A percentile compares a stretch with the other conserved stretches of the same genome.
Evolutionary conservation across 2,329 filamentous ascomycete genomes (phyloP).

Genomic region (Juglanconis sp.): DNA sequence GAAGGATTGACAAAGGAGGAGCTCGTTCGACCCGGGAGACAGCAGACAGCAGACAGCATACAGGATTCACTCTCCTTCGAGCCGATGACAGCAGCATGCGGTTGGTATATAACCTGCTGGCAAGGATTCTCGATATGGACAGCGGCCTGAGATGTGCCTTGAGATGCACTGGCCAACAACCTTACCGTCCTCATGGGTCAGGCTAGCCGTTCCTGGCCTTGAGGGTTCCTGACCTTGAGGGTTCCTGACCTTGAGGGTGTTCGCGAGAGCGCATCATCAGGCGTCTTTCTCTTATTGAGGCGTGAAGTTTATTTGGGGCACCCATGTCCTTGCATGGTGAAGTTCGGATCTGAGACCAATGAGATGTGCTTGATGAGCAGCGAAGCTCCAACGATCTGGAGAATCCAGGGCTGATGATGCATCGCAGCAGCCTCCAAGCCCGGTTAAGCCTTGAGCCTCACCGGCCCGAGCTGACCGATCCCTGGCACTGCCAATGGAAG

Average conservation of each 20-base stretch:
- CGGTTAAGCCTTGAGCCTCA: constrained; percentile 8
- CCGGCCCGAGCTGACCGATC: constrained; percentile 12
- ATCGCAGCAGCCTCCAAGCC: not conserved
- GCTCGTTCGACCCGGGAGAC: not conserved
- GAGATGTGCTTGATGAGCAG: not conserved
- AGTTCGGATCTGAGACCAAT: not conserved
- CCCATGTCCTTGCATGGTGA: constrained; percentile 14
- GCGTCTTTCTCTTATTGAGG: not conserved
- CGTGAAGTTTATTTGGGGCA: constrained; percentile 4
- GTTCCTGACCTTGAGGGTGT: not conserved
- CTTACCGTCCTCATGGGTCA: constrained; percentile 1
- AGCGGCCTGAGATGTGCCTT: not conserved
- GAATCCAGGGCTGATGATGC: not conserved
- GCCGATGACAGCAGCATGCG: not conserved
- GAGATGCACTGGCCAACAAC: not conserved
- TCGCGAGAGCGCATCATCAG: not conserved
- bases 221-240: not conserved
- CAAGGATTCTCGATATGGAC: no score
- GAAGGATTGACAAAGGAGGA: not conserved
- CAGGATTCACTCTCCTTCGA: not conserved
- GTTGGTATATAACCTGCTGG: constrained; percentile 1
- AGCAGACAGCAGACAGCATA: not conserved
- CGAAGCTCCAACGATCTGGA: not conserved
- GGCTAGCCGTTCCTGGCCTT: not conserved
- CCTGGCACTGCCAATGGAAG: not conserved